These are phyloP conservation scores for Cutaneotrichosporon sp. DNA, from an alignment of 1,284 basidiomycete species.

Conservation along the genomic window DNA sequence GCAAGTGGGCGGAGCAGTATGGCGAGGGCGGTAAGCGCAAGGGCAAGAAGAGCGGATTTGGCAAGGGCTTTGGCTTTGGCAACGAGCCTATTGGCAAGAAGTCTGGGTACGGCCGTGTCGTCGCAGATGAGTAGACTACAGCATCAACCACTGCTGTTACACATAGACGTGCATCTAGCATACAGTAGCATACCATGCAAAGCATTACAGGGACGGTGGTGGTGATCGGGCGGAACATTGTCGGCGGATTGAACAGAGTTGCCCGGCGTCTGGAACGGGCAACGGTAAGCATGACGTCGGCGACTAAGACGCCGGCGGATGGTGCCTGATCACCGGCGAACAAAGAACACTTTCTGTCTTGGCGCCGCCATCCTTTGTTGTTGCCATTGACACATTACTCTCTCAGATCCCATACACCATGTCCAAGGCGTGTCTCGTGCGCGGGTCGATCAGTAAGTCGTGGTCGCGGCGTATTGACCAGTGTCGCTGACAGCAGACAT, in stretches of 20 bases:
- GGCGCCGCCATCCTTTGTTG: no score
- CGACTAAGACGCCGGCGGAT: no score
- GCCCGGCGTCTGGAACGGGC: no score
- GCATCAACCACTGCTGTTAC: not conserved
- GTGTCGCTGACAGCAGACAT: constrained; percentile 13
- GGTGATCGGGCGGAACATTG: no score
- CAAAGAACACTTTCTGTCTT: no score
- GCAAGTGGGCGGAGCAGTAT: constrained; percentile 83
- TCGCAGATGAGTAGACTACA: constrained; percentile 4
- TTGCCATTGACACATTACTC: not conserved
- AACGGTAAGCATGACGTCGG: no score
- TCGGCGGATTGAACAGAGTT: no score
- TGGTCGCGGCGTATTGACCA: not conserved
- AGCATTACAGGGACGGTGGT: not conserved
- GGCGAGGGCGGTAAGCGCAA: constrained; percentile 56
- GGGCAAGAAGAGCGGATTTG: constrained; percentile 47
- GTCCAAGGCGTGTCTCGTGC: constrained; percentile 12
- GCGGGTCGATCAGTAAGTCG: constrained; percentile 12
- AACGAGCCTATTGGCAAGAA: constrained; percentile 13
- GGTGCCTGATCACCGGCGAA: no score
- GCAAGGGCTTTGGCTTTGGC: constrained; percentile 49
- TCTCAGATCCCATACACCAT: constrained; percentile 1
- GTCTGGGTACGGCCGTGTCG: constrained; percentile 9
- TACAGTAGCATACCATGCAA: constrained; percentile 1
- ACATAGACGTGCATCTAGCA: constrained; percentile 4